Conservation (phyloP, 305 asterid species). For the Solanum aculeatissimum region DNA sequence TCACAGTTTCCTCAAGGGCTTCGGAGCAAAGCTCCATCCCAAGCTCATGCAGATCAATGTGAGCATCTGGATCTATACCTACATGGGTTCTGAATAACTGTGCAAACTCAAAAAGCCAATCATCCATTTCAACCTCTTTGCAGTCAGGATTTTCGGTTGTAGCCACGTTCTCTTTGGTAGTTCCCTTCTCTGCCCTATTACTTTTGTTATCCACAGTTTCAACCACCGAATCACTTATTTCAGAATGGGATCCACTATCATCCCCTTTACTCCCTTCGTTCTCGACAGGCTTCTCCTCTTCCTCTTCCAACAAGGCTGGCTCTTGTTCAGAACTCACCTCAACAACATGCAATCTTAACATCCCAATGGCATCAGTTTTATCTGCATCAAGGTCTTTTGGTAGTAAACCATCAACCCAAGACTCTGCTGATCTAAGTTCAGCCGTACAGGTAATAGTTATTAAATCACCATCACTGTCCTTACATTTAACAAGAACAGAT, state of each 20-base stretch:
- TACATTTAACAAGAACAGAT: slow-evolving; percentile 70
- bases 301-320: slow-evolving; percentile 73
- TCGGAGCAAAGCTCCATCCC: slow-evolving; percentile 97
- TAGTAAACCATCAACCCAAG: slow-evolving; percentile 33
- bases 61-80: slow-evolving; percentile 91
- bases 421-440: slow-evolving; percentile 79
- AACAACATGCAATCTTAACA: slow-evolving; percentile 76
- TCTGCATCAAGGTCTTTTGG: slow-evolving; percentile 38
- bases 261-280: slow-evolving; percentile 33
- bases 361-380: slow-evolving; percentile 33
- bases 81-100: slow-evolving; percentile 87
- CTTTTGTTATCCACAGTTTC: slow-evolving; percentile 41
- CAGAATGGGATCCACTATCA: slow-evolving; percentile 39
- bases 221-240: slow-evolving; percentile 29
- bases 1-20: slow-evolving; percentile 87
- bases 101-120: slow-evolving; percentile 95
- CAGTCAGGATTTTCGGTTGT: slow-evolving; percentile 44
- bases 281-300: slow-evolving; percentile 57
- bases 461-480: slow-evolving; percentile 78
- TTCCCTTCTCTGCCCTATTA: slow-evolving; percentile 28
- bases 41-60: slow-evolving; percentile 88
- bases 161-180: slow-evolving; percentile 34
- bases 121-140: slow-evolving; percentile 97
- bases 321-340: slow-evolving; percentile 97
- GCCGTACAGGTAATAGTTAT: slow-evolving; percentile 68